Percentiles rank a stretch among this genome's conserved stretches.
phyloP scores from a whole-genome alignment of 2,329 filamentous ascomycete species.

The Fusarium napiforme region DNA sequence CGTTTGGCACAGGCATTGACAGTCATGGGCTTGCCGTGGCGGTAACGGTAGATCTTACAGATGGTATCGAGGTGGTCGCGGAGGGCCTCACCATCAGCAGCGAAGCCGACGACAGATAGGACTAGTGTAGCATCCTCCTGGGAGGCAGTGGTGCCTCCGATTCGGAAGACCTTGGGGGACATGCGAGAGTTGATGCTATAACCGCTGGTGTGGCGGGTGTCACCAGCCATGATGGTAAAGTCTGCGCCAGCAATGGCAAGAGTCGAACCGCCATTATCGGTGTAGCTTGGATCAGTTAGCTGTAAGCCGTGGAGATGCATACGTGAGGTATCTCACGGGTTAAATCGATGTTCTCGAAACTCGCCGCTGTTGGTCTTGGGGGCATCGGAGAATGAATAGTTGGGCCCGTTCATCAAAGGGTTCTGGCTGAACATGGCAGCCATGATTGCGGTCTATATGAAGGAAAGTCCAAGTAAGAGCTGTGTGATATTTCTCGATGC shows the following conservation, averaged over 20 bases:
- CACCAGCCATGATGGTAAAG: slow-evolving; percentile 96
- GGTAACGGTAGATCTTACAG: slow-evolving; percentile 99
- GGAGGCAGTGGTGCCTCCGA: slow-evolving; percentile 88
- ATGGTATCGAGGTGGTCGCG: slow-evolving; percentile 93
- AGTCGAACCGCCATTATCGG: slow-evolving; percentile 97
- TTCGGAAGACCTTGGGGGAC: slow-evolving; percentile 95
- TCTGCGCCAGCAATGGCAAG: slow-evolving; percentile 93
- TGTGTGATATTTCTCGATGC: slow-evolving; percentile 6
- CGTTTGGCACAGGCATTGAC: slow-evolving; percentile 95
- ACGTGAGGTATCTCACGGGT: slow-evolving; percentile 73
- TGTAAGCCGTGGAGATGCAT: background rate
- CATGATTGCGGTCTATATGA: slow-evolving; percentile 56
- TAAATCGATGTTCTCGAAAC: slow-evolving; percentile 82
- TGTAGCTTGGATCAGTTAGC: slow-evolving; percentile 72
- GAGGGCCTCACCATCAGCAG: slow-evolving; percentile 91
- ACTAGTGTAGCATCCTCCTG: slow-evolving; percentile 88
- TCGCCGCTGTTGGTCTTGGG: slow-evolving; percentile 65
- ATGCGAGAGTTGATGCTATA: slow-evolving; percentile 99
- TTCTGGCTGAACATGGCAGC: slow-evolving; percentile 77
- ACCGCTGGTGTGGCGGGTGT: slow-evolving; percentile 93
- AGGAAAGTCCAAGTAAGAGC: background rate
- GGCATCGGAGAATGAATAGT: slow-evolving; percentile 74
- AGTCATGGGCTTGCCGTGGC: slow-evolving; percentile 95
- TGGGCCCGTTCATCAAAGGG: slow-evolving; percentile 74
- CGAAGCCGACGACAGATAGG: slow-evolving; percentile 94